Evolutionary conservation across 331 rosid genomes (phyloP), one percentile per base, ranked within the genome.

Genomic region (Spiraea crenata): DNA sequence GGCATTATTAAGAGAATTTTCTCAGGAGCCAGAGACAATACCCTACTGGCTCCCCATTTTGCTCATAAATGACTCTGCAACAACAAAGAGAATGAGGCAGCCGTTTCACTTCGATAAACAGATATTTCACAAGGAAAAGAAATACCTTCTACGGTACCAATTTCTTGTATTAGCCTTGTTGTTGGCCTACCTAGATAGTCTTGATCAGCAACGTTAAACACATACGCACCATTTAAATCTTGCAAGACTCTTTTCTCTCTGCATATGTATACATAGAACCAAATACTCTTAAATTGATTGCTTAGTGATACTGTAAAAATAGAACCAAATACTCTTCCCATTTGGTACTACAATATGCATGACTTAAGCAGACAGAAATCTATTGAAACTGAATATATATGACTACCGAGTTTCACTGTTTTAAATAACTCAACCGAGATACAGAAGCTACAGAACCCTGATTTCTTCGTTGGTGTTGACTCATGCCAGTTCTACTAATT

Each of bases 1-100:
- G 69, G 95, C 95, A 82, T 90, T 93, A 78, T 88, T 87, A 56
- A 93, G 96, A 64, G 96, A 84, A 84, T 90, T 90, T 71, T 93
- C 96, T 71, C 85, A 87, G 72, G 82, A 87, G 16, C 89, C 96
- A 16, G 97, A 82, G 65, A 81, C 72, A 75, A 90, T 80, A 38
- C 96, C 97, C 70, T 81, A 63, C 60, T 88, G 88, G 76, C 96
- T 93, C 75, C 98, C 98, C 73, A 93, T 87, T 74, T 79, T 81
- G 72, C 82, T 84, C 10, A 74, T 73, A 77, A 93, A 93, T 65
- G 87, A 76, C n/a, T 89, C 97, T 93, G 80, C 76, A 79, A 59
- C 65, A 63, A 76, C 77, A 74, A 62, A 63, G 17, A 59, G 67
- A 42, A 15, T 3, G 55, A 2, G n/a, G 15, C 16, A n/a, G n/a